These are phyloP conservation scores for Penicillium freii DNA, from an alignment of 2,329 filamentous ascomycete species.

Conservation along the genomic window DNA sequence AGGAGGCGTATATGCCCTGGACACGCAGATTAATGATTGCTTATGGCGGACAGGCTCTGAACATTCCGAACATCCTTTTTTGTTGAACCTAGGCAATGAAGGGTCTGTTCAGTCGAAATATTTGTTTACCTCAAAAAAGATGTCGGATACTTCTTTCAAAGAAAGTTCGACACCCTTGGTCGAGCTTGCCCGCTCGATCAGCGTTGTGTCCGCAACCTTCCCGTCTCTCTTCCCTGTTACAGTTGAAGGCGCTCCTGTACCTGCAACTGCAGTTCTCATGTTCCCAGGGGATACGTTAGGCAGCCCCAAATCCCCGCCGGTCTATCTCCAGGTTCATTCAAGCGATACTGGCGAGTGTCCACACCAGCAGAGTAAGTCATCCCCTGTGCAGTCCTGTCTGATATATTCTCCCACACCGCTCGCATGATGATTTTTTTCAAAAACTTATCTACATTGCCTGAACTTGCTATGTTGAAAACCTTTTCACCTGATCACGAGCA, in stretches of 20 bases:
- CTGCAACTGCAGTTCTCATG: constrained; percentile 61
- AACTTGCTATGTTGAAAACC: constrained; percentile 79
- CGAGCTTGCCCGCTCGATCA: constrained; percentile 61
- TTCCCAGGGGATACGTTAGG: constrained; percentile 36
- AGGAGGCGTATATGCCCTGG: constrained; percentile 84
- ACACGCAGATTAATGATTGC: constrained; percentile 58
- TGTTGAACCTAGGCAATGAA: constrained; percentile 37
- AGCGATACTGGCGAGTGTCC: constrained; percentile 93
- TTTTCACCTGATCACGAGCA: constrained; percentile 74
- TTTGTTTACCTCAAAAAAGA: constrained; percentile 33
- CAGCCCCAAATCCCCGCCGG: constrained; percentile 43
- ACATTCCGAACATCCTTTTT: constrained; percentile 20
- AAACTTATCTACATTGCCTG: constrained; percentile 99
- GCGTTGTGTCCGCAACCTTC: constrained; percentile 67
- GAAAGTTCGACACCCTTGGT: constrained; percentile 20
- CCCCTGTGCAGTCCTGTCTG: constrained; percentile 10
- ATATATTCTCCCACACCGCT: constrained; percentile 29
- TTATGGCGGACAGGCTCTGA: constrained; percentile 10
- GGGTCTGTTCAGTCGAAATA: constrained; percentile 39
- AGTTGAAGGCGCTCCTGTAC: constrained; percentile 71
- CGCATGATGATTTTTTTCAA: constrained; percentile 74
- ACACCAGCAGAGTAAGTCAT: constrained; percentile 77
- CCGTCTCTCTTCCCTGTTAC: constrained; percentile 65
- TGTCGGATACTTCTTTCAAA: constrained; percentile 37
- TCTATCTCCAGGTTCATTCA: constrained; percentile 71